Base-by-base conservation (phyloP, 2,329 filamentous ascomycete species). In the Penicillium italicum region DNA sequence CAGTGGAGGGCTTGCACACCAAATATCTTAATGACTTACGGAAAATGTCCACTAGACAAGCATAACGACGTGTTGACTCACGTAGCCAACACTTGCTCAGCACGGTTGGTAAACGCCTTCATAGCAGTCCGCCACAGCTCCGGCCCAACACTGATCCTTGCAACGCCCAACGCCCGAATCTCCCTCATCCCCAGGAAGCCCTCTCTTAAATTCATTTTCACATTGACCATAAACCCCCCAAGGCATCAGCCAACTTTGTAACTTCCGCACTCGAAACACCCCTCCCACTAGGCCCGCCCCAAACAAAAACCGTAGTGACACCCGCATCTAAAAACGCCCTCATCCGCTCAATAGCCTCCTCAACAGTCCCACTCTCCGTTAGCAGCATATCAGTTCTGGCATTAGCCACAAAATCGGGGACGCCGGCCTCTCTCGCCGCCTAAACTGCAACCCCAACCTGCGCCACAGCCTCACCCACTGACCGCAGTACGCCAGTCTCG, bases 231-330 rank as follows among this genome's bases (percentile, higher is more conserved):
- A 0, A n/a, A n/a, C 82, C 82, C 3, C 73, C 75, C 43, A 85
- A 75, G 43, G 75, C 80, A 50, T 71, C 66, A 2, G 79, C 79
- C 59, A 85, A 63, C 40, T 63, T 68, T 64, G 73, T 66, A 2
- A 83, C 75, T 66, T 84, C 82, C 0, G 72, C 74, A 12, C 67
- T 73, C 12, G 72, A 72, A 12, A 83, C 64, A 0, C 72, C 70
- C 38, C 81, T 69, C 14, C 76, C 66, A 34, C 69, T 69, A 0
- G 72, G 62, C 1, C 76, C 81, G 14, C 83, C 83, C 82, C 82
- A 86, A 49, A 85, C 82, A 70, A 85, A 86, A 0, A 84, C 76
- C 0, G 80, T 85, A 12, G 77, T 80, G 0, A 84, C 84, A 0
- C 84, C 84, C 2, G 82, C 82, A 0, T 74, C 77, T 3, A 86